Evolutionary conservation across 805 yeast genomes (phyloP).

Genomic region (Hanseniaspora pseudoguilliermondii): DNA sequence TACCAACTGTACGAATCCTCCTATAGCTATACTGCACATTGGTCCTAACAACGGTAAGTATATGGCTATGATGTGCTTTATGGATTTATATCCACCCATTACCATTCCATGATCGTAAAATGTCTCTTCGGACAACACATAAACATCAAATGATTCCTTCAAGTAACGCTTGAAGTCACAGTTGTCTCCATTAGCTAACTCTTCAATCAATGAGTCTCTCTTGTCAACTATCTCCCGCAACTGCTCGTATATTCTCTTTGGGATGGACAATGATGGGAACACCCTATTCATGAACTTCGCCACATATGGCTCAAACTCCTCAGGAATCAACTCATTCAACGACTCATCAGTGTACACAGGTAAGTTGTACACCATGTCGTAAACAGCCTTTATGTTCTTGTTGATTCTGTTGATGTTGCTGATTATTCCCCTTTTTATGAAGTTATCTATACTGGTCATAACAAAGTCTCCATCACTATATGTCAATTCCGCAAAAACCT

Average conservation of each 20-base stretch:
- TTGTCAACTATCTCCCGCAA: neutral
- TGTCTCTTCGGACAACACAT: constrained; percentile 41
- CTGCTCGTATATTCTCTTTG: constrained; percentile 6
- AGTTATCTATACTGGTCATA: neutral
- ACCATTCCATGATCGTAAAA: constrained; percentile 93
- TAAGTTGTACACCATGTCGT: constrained; percentile 9
- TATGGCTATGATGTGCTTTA: constrained; percentile 89
- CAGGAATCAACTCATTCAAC: constrained; percentile 4
- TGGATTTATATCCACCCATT: constrained; percentile 88
- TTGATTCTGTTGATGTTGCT: constrained; percentile 7
- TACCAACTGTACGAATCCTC: constrained; percentile 39
- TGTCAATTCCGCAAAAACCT: constrained; percentile 62
- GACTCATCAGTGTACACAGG: constrained; percentile 12
- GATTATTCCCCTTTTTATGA: constrained; percentile 1
- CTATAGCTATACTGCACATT: constrained; percentile 45
- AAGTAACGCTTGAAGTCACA: constrained; percentile 39
- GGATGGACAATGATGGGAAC: constrained; percentile 12
- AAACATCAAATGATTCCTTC: constrained; percentile 37
- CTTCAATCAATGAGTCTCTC: neutral
- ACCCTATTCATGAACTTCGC: constrained; percentile 2
- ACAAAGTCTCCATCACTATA: constrained; percentile 41
- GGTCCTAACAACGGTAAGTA: constrained; percentile 88
- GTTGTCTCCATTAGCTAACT: neutral
- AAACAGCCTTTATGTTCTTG: constrained; percentile 11
- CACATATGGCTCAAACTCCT: constrained; percentile 3